Evolutionary conservation across 768 basidiomycete species (phyloP), one percentile per base, ranked within the genome.

Genomic region (Macrolepiota dolichaula): DNA sequence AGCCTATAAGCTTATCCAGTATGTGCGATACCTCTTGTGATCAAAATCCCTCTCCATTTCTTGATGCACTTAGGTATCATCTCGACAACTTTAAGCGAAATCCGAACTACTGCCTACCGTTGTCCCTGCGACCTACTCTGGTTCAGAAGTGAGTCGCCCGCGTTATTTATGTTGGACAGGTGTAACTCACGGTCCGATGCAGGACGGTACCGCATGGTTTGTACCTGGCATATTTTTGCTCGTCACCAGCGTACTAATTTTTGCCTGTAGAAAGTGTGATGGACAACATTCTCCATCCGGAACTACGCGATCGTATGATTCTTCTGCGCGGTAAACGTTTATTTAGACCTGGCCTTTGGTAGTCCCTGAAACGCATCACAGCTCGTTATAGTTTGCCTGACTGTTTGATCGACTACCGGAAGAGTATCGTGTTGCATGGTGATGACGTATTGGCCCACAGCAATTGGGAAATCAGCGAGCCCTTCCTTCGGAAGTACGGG

Each of bases 301-400:
- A 94, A 67, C 77, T 98, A 59, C 84, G 96, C 37, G 95, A 97
- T 67, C 84, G 93, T 36, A 89, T 96, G 81, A 97, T 98, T 66
- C 78, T 96, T 17, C 76, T 94, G 36, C 82, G 93, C 78, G 90
- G 94, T 89, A 70, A 55, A 79, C 71, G n/a, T 29, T 7, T 22
- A 35, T 4, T 50, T 42, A 40, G 15, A 2, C 24, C 17, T 53
- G 11, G 25, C 9, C 37, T 25, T 12, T 2, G 32, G 9, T 22
- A 22, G 27, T 19, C 35, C 2, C 35, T 42, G 22, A 15, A 32
- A 46, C 42, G 7, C 40, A 62, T 42, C 53, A 3, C 64, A 94
- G 91, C 85, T 24, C 89, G 87, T 51, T 91, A 90, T 65, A 88
- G 90, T 67, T 75, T 97, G 13, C 84, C 88, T 0, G 92, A 94